Evolutionary conservation across 163 green algal genomes (phyloP), one percentile per base, ranked within the genome.

Genomic region (Prototheca wickerhamii): DNA sequence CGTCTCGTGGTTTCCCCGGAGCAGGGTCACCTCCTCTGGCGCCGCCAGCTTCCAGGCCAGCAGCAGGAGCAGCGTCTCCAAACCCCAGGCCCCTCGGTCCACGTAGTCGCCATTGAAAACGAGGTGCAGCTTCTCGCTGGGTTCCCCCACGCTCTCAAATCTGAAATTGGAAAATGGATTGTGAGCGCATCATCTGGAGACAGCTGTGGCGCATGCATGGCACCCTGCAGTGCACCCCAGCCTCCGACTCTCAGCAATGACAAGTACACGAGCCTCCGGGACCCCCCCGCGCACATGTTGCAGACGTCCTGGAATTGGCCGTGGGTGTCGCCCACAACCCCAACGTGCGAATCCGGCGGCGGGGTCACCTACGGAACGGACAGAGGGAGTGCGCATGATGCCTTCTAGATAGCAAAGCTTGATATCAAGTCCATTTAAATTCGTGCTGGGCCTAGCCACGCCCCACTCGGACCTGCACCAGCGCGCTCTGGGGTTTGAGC

Each of bases 1-100:
- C 35, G 72, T 87, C 73, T 98, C 92, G 69, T 99, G 93, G 76
- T 99, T 99, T 51, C 93, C 93, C 2, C 91, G 75, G 58, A 96
- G 74, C 62, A 98, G 66, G 32, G 79, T 76, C 23, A 97, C 67
- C 4, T 68, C 51, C 2, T 67, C 42, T 2, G 86, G 88, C 58
- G 78, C 58, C 12, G 74, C 73, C 63, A 97, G 70, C 76, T 95
- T 94, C 71, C 78, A 95, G 28, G 73, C 75, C 20, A 72, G 65
- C 34, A 97, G 69, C 44, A 90, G 66, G 21, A 85, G 31, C 15
- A 97, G 76, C 29, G 86, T 79, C 75, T 99, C 93, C 31, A 97
- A 58, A 23, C 92, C 92, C 68, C 93, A 99, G 17, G 89, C 84
- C 12, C 93, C 93, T 4, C 93, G 71, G 70, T 99, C 93, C n/a